Conservation (phyloP, 805 yeast genomes). For the Yamadazyma olivae region DNA sequence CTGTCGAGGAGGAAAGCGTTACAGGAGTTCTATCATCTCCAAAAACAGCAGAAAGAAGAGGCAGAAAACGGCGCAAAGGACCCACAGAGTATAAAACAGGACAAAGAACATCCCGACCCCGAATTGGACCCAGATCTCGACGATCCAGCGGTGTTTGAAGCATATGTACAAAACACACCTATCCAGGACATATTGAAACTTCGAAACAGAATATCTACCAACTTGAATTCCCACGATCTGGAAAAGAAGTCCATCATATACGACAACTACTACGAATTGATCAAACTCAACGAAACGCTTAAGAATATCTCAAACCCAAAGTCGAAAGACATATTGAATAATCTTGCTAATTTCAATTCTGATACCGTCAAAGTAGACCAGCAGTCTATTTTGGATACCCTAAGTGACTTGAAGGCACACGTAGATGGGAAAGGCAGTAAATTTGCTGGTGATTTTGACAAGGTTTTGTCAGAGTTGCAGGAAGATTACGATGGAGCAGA, state of each 20-base stretch:
- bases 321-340: conserved; percentile 6
- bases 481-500: conserved; percentile 9
- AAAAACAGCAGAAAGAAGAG: conserved; percentile 14
- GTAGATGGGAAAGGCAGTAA: conserved; percentile 16
- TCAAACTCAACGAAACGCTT: conserved; percentile 61
- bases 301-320: conserved; percentile 16
- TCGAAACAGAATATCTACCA: conserved; percentile 36
- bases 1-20: conserved; percentile 40
- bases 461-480: conserved; percentile 14
- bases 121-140: conserved; percentile 9
- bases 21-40: conserved; percentile 39
- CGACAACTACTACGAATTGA: conserved; percentile 71
- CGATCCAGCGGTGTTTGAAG: conserved; percentile 16
- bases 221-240: conserved; percentile 51
- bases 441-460: conserved; percentile 21
- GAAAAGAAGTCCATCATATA: conserved; percentile 69
- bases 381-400: conserved; percentile 16
- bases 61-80: conserved; percentile 5
- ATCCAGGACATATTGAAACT: conserved; percentile 29
- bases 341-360: conserved; percentile 3
- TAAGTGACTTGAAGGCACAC: conserved; percentile 24
- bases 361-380: conserved; percentile 11
- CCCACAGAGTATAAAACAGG: too few species aligned
- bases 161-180: conserved; percentile 20
- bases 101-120: background rate